Conservation (phyloP, 2,329 filamentous ascomycete genomes). For the Alternaria arbusti region DNA sequence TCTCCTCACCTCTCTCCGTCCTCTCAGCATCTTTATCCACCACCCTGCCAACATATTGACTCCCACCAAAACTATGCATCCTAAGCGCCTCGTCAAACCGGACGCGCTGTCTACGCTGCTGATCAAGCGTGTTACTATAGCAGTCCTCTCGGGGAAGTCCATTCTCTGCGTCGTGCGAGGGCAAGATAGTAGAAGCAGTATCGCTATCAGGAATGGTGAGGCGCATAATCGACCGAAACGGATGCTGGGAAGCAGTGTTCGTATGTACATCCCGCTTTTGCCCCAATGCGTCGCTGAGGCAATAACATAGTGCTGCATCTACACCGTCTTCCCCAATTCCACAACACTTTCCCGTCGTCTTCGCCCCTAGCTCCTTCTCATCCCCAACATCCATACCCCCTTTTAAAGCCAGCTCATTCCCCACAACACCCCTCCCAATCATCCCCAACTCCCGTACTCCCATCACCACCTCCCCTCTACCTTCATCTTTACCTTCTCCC, state of each 20-base stretch:
- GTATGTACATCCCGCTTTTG: too few species aligned
- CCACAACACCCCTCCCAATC: background rate
- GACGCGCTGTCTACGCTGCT: background rate
- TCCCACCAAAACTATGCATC: background rate
- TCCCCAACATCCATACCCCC: fast-evolving
- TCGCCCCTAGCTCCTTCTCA: too few species aligned
- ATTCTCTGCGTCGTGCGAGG: background rate
- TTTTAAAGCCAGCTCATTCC: fast-evolving
- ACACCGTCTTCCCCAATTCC: fast-evolving
- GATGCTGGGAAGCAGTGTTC: too few species aligned
- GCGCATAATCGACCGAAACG: too few species aligned
- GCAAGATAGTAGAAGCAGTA: fast-evolving
- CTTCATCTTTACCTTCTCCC: background rate
- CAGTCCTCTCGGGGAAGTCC: fast-evolving
- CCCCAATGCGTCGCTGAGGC: too few species aligned
- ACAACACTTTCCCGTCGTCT: too few species aligned
- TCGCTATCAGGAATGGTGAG: background rate
- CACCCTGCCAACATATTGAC: background rate
- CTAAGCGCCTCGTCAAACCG: background rate
- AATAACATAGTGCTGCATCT: too few species aligned
- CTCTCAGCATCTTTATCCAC: background rate
- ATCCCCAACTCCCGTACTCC: background rate
- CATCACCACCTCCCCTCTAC: background rate
- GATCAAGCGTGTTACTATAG: fast-evolving
- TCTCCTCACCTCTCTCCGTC: too few species aligned